Percentiles rank a stretch among this genome's conserved stretches.
phyloP scores from a whole-genome alignment of 1,284 basidiomycete genomes.

The Malassezia restricta region DNA sequence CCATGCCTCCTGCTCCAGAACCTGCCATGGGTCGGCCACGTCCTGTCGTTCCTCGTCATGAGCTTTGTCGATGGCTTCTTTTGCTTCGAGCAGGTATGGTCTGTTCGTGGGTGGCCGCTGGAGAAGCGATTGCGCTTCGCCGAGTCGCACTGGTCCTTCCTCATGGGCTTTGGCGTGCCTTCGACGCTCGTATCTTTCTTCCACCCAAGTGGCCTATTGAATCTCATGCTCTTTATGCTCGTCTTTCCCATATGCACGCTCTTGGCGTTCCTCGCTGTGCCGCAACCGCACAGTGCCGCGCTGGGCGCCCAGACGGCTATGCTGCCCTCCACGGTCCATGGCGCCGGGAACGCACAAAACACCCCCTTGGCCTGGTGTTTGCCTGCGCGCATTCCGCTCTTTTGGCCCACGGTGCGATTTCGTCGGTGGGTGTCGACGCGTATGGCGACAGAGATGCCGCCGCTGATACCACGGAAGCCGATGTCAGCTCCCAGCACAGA shows the following conservation, averaged over 20 bases:
- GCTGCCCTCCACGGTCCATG: conserved; percentile 11
- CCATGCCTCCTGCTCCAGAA: conserved; percentile 25
- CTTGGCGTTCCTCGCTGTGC: conserved; percentile 36
- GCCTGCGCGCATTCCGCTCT: conserved; percentile 37
- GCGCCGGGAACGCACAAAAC: neutral
- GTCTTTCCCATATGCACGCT: conserved; percentile 42
- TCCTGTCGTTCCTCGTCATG: conserved; percentile 37
- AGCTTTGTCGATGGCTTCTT: conserved; percentile 42
- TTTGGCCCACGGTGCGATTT: conserved; percentile 35
- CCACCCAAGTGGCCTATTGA: conserved; percentile 41
- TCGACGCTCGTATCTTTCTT: conserved; percentile 42
- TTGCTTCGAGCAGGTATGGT: conserved; percentile 44
- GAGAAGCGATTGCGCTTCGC: conserved; percentile 39
- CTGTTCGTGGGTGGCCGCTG: conserved; percentile 31
- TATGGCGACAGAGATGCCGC: neutral
- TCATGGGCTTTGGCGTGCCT: conserved; percentile 41
- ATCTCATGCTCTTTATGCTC: conserved; percentile 44
- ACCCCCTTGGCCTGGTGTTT: conserved; percentile 21
- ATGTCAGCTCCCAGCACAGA: neutral
- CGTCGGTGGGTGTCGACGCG: conserved; percentile 9
- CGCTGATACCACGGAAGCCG: neutral
- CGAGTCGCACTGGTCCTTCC: conserved; percentile 42
- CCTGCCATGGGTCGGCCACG: conserved; percentile 31
- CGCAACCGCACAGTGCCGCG: conserved; percentile 28
- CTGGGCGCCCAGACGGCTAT: conserved; percentile 17